Evolutionary conservation across 192 early-diverging fungal genomes (phyloP), one percentile per base, ranked within the genome.

Genomic region (Umbelopsis ramanniana): DNA sequence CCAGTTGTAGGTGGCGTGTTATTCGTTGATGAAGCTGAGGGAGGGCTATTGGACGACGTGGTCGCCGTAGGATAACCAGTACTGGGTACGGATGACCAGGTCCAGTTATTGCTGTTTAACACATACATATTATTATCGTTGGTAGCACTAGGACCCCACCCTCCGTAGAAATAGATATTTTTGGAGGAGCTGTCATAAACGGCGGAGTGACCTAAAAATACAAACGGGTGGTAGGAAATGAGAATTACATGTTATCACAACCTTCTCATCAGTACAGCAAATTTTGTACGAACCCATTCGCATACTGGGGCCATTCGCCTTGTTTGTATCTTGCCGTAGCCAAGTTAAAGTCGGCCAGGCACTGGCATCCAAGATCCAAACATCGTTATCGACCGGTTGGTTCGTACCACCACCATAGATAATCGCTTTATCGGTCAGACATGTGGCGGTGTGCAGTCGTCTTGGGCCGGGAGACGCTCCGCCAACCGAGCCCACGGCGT

Each of bases 161-260:
- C 92, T 43, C 92, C 92, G 78, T 84, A 93, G 26, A 91, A 81
- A 48, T 89, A 89, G 80, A 93, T 89, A 22, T 72, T 71, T n/a
- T 71, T 55, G 15, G 78, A 84, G 46, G 78, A 83, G 26, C 82
- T 77, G 67, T 86, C 77, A 2, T 89, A 57, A 14, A 89, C 82
- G 1, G 91, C 90, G 10, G 89, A 84, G 67, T 93, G 92, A 37
- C 92, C 91, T 55, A 84, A 82, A 37, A 86, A 69, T 22, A 12
- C 12, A 43, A 24, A 35, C 7, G 17, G 23, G 40, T 43, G 8
- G 40, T 40, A 40, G 4, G 38, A 68, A 3, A 43, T 37, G 10
- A 43, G 24, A 12, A 29, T 24, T 26, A 26, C 29, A 53, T 8
- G 21, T 3, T 54, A 23, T 9, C 11, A 4, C 40, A 43, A 6